Evolutionary conservation across 116 monocot genomes (phyloP).

Genomic region (Cymodocea nodosa): DNA sequence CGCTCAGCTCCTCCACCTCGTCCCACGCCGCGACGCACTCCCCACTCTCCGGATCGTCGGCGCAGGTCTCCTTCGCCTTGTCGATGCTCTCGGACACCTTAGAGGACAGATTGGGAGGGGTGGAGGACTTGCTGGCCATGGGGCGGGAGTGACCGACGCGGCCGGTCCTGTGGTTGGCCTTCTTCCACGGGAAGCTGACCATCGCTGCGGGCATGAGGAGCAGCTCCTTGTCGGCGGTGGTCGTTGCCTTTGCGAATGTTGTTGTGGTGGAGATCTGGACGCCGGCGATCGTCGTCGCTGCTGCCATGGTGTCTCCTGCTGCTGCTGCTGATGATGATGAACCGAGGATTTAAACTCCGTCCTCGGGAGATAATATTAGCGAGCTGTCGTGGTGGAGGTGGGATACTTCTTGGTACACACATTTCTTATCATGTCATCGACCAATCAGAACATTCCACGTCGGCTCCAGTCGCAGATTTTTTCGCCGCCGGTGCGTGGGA

Average conservation of each 20-base stretch:
- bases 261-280: constrained; percentile 4
- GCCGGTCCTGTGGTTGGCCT: neutral
- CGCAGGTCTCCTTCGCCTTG: constrained; percentile 62
- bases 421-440: constrained; percentile 4
- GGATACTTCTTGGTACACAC: constrained; percentile 1
- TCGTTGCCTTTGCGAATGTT: neutral
- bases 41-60: constrained; percentile 37
- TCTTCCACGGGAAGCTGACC: constrained; percentile 1
- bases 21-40: constrained; percentile 98
- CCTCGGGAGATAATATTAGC: neutral
- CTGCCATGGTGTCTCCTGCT: neutral
- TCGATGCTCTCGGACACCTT: constrained; percentile 83
- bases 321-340: neutral
- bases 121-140: constrained; percentile 16
- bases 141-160: constrained; percentile 3
- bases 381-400: neutral
- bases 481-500: neutral
- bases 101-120: constrained; percentile 44
- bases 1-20: constrained; percentile 96
- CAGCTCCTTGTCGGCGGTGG: neutral
- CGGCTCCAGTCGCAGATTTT: neutral
- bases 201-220: neutral
- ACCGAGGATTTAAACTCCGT: neutral
- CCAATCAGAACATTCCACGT: constrained; percentile 6
- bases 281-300: neutral